Base-by-base conservation (phyloP, 169 alveolate species). In the Plasmodium sp. region DNA sequence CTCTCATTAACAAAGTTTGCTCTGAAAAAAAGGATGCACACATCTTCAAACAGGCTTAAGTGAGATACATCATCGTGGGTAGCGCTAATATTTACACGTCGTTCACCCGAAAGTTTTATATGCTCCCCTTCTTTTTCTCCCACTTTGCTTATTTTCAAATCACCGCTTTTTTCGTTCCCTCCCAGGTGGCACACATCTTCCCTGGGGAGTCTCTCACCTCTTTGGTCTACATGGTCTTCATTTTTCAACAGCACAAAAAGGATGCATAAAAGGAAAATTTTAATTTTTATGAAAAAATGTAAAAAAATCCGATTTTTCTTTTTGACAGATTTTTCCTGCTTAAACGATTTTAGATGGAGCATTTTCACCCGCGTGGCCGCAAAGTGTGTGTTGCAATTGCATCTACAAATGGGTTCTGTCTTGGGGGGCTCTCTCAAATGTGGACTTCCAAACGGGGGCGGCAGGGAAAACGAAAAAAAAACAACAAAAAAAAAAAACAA, bases 311-410 rank as follows among this genome's bases (percentile, higher is more conserved):
- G 51, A 36, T 73, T 41, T 39, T 41, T 84, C 45, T 72, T 72
- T 84, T 71, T 84, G 48, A 27, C 54, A 72, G 43, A 71, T 84
- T 84, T 84, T 41, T 84, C 77, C n/a, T 41, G 22, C 5, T 67
- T 84, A 72, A 84, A 22, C 39, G 72, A 84, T 27, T 41, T 84
- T 84, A 22, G n/a, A 36, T 67, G 12, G 56, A 41, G 92, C 92
- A 84, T 84, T 36, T 71, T 72, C 84, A 71, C 7, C 39, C 58
- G 18, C 71, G 36, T 18, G 22, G 36, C 56, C n/a, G 33, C 36
- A 34, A 41, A 34, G 67, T 58, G 5, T 2, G 36, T 62, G 39
- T 67, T 67, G 43, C 12, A 18, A 67, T 67, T 67, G 39, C 36
- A 67, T 67, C 77, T 67, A 67, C 77, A 67, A 67, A 67, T 67